phyloP scores from a whole-genome alignment of 495 filamentous ascomycete genomes.

The Podospora australis region DNA sequence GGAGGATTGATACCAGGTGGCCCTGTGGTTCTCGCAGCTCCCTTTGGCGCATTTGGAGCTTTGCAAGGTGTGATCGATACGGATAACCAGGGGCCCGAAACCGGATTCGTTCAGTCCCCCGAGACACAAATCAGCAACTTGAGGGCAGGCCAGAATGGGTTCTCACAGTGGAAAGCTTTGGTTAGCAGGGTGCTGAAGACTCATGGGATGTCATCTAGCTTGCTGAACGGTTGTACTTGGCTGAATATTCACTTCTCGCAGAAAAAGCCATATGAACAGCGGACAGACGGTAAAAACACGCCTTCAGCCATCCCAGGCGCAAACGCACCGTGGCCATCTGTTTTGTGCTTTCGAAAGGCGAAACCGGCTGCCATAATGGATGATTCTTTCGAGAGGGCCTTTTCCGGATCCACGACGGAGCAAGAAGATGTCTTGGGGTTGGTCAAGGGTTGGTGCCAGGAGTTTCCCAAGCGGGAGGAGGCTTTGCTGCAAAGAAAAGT shows the following conservation, averaged over 20 bases:
- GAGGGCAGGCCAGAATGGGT: constrained; percentile 31
- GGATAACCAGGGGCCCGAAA: constrained; percentile 18
- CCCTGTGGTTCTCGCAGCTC: constrained; percentile 37
- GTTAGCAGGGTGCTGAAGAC: constrained; percentile 38
- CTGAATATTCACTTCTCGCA: constrained; percentile 29
- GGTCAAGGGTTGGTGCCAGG: constrained; percentile 62
- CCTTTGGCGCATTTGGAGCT: constrained; percentile 41
- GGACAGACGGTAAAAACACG: constrained; percentile 35
- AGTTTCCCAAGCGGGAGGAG: constrained; percentile 42
- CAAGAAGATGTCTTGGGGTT: constrained; percentile 55
- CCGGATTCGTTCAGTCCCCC: constrained; percentile 37
- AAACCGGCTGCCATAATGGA: constrained; percentile 17
- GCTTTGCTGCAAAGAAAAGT: constrained; percentile 38
- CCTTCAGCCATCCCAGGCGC: constrained; percentile 26
- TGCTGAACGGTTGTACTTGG: constrained; percentile 31
- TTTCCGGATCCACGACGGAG: constrained; percentile 12
- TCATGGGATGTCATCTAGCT: constrained; percentile 33
- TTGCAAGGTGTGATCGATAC: constrained; percentile 27
- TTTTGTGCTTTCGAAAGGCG: constrained; percentile 44
- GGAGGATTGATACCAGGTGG: constrained; percentile 29
- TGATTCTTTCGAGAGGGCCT: constrained; percentile 10
- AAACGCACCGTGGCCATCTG: constrained; percentile 43
- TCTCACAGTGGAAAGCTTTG: constrained; percentile 32
- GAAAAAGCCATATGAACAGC: constrained; percentile 34
- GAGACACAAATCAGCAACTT: constrained; percentile 37